phyloP scores from a whole-genome alignment of 2,329 filamentous ascomycete species.

The Alternaria gaisen region DNA sequence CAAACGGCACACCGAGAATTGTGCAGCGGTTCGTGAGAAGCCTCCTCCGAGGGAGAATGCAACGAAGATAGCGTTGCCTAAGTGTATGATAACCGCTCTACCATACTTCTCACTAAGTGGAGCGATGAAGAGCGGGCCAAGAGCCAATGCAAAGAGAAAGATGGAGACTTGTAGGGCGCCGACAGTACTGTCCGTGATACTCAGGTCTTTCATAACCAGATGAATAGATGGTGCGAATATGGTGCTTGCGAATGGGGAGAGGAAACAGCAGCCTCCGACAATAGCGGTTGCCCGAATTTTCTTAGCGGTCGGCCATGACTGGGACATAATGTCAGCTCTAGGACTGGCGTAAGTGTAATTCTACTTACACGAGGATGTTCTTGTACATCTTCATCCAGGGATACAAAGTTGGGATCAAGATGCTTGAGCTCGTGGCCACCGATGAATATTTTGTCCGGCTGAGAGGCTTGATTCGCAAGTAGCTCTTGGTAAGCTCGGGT shows the following conservation, averaged over 20 bases:
- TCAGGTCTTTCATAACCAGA: slow-evolving; percentile 28
- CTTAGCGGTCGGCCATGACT: slow-evolving; percentile 17
- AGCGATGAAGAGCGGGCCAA: slow-evolving; percentile 43
- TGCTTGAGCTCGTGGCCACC: background rate
- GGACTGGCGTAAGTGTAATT: too few species aligned
- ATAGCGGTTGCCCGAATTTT: slow-evolving; percentile 15
- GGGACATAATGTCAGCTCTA: background rate
- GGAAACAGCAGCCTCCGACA: slow-evolving; percentile 16
- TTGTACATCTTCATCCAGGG: background rate
- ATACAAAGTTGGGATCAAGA: background rate
- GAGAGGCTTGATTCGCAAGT: background rate
- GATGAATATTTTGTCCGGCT: background rate
- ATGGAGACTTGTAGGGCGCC: slow-evolving; percentile 39
- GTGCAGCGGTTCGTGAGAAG: background rate
- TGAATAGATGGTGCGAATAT: slow-evolving; percentile 43
- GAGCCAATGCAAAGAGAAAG: slow-evolving; percentile 41
- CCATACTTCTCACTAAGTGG: slow-evolving; percentile 41
- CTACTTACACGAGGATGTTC: background rate
- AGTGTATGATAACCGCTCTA: slow-evolving; percentile 30
- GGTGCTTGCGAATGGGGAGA: slow-evolving; percentile 25
- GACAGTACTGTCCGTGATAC: slow-evolving; percentile 29
- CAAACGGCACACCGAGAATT: background rate
- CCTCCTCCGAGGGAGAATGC: slow-evolving; percentile 37
- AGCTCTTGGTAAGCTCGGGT: background rate
- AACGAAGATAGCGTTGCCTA: slow-evolving; percentile 34